A percentile compares a stretch with the other conserved stretches of the same genome.
phyloP scores from a whole-genome alignment of 345 rosid species.

The Physaria fendleri region DNA sequence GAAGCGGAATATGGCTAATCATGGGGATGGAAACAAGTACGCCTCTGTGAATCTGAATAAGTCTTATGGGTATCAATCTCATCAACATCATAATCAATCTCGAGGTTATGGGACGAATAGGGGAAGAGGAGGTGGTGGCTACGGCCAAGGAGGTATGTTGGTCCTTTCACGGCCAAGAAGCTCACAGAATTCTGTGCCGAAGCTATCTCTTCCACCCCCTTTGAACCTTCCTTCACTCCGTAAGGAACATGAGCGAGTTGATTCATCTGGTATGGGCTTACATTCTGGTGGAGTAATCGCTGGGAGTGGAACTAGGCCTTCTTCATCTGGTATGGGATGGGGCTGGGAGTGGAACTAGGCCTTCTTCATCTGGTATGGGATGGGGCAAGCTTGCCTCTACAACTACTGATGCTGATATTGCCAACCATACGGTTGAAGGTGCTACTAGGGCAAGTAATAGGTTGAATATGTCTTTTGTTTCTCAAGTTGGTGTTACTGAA shows the following conservation, averaged over 20 bases:
- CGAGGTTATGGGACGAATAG: constrained; percentile 45
- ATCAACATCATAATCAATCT: constrained; percentile 41
- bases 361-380: constrained; percentile 76
- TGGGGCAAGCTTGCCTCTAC: constrained; percentile 75
- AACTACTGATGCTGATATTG: constrained; percentile 43
- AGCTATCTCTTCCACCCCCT: too few relatives aligned
- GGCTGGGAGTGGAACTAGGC: constrained; percentile 63
- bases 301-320: too few relatives aligned
- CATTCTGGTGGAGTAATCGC: too few relatives aligned
- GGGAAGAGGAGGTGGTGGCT: constrained; percentile 37
- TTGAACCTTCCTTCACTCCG: too few relatives aligned
- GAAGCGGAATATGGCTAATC: constrained; percentile 88
- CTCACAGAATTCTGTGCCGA: too few relatives aligned
- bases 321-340: constrained; percentile 57
- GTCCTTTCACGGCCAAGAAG: too few relatives aligned
- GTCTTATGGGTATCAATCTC: constrained; percentile 72
- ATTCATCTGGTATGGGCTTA: too few relatives aligned
- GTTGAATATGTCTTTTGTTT: constrained; percentile 46
- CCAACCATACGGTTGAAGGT: constrained; percentile 36
- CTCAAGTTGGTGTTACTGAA: constrained; percentile 36
- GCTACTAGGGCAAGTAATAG: constrained; percentile 38
- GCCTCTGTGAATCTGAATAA: constrained; percentile 82
- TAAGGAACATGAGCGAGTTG: constrained; percentile 85
- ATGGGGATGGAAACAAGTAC: constrained; percentile 72
- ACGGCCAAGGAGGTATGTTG: constrained; percentile 42